These are phyloP conservation scores for Penicillium rolfsii DNA, from an alignment of 2,329 filamentous ascomycete genomes.

Conservation along the genomic window DNA sequence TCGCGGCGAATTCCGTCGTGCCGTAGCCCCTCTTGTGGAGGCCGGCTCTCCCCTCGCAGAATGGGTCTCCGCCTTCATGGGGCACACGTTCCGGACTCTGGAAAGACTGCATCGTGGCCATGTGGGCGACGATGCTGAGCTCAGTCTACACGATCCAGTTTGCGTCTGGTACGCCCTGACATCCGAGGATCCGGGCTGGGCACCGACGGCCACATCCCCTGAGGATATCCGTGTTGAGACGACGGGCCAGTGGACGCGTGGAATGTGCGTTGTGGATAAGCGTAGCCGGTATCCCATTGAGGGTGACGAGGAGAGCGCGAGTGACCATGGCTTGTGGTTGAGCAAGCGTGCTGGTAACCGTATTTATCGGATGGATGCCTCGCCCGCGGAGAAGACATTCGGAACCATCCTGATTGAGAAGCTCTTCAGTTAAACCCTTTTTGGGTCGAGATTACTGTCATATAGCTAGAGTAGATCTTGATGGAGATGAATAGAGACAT, in stretches of 20 bases:
- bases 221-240: constrained; percentile 92
- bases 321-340: constrained; percentile 77
- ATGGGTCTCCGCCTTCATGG: constrained; percentile 74
- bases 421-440: constrained; percentile 11
- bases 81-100: constrained; percentile 71
- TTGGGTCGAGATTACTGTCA: neutral
- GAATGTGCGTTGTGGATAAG: constrained; percentile 84
- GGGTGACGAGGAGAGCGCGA: constrained; percentile 61
- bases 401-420: constrained; percentile 62
- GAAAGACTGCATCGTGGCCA: constrained; percentile 62
- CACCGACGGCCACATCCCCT: constrained; percentile 54
- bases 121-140: constrained; percentile 54
- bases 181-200: constrained; percentile 42
- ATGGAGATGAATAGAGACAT: constrained; percentile 2
- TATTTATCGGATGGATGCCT: constrained; percentile 70
- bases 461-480: constrained; percentile 4
- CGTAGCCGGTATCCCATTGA: constrained; percentile 55
- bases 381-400: constrained; percentile 70
- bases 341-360: constrained; percentile 75
- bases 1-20: constrained; percentile 61
- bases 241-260: constrained; percentile 88
- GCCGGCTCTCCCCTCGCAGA: constrained; percentile 71
- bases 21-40: constrained; percentile 59
- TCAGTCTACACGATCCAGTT: constrained; percentile 76
- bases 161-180: constrained; percentile 79